Evolutionary conservation across 805 yeast genomes (phyloP).

Genomic region (Debaryomyces castellii): DNA sequence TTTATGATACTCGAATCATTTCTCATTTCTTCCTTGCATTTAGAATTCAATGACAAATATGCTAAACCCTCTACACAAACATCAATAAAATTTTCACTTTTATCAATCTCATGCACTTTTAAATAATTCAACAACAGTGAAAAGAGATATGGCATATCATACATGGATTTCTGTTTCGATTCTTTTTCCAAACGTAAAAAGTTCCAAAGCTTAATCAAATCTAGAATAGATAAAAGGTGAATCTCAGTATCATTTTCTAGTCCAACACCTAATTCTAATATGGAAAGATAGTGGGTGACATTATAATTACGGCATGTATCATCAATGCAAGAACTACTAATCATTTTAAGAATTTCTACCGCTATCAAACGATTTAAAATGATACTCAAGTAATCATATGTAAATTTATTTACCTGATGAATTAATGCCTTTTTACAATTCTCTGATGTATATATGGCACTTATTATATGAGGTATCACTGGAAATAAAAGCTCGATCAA

Average conservation of each 20-base stretch:
- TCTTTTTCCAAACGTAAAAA: constrained; percentile 35
- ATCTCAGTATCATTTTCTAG: constrained; percentile 13
- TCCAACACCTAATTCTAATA: constrained; percentile 37
- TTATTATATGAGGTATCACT: constrained; percentile 21
- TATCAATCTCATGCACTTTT: constrained; percentile 1
- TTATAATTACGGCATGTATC: constrained; percentile 50
- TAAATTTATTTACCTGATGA: constrained; percentile 10
- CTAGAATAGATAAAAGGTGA: constrained; percentile 41
- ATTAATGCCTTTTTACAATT: constrained; percentile 15
- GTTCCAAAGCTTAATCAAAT: constrained; percentile 59
- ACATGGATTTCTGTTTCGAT: constrained; percentile 3
- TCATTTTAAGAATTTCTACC: constrained; percentile 16
- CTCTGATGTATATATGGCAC: constrained; percentile 20
- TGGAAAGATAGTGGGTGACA: constrained; percentile 40
- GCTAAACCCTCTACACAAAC: constrained; percentile 47
- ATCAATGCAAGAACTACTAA: constrained; percentile 45
- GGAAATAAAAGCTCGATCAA: constrained; percentile 27
- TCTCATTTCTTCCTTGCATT: constrained; percentile 33
- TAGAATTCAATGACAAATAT: constrained; percentile 41
- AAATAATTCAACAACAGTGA: constrained; percentile 9
- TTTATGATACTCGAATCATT: constrained; percentile 29
- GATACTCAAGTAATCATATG: constrained; percentile 2
- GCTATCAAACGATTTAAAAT: constrained; percentile 1
- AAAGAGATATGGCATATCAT: constrained; percentile 8
- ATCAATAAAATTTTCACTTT: constrained; percentile 11